Evolutionary conservation across 1,139 yeast species (phyloP).

Genomic region (Taphrina communis): DNA sequence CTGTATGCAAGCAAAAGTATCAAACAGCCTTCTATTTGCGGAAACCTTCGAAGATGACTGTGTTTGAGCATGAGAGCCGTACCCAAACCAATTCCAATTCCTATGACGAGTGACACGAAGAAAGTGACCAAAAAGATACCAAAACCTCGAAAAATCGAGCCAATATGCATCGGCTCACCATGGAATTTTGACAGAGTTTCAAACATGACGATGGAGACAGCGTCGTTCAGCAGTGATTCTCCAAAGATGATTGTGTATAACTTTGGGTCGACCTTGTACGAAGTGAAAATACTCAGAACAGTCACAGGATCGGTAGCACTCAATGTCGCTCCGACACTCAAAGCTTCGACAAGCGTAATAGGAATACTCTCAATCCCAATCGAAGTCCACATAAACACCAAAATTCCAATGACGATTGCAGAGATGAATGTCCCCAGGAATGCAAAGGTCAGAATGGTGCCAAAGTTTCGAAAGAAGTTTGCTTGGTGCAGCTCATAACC

Average conservation of each 20-base stretch:
- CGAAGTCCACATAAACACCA: conserved; percentile 86
- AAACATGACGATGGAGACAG: conserved; percentile 98
- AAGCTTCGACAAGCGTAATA: conserved; percentile 91
- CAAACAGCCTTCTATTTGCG: conserved; percentile 93
- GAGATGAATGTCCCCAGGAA: conserved; percentile 96
- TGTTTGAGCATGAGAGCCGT: conserved; percentile 91
- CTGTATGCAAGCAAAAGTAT: conserved; percentile 91
- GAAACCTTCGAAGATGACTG: conserved; percentile 88
- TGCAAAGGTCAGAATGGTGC: conserved; percentile 90
- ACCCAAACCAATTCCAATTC: conserved; percentile 81
- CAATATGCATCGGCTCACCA: conserved; percentile 76
- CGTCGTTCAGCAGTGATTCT: conserved; percentile 92
- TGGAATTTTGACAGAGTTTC: conserved; percentile 97
- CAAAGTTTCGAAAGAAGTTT: conserved; percentile 89
- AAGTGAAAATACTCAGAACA: conserved; percentile 91
- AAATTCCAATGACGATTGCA: conserved; percentile 78
- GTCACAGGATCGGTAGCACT: conserved; percentile 99
- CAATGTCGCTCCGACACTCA: conserved; percentile 95
- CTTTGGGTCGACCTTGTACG: conserved; percentile 97
- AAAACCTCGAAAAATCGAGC: conserved; percentile 87
- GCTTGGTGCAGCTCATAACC: conserved; percentile 97
- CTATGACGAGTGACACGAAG: conserved; percentile 89
- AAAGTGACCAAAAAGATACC: conserved; percentile 93
- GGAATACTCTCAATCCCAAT: conserved; percentile 86
- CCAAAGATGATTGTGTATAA: conserved; percentile 96